phyloP scores from a whole-genome alignment of 164 flowering plant species.

The Stephania yunnanensis region DNA sequence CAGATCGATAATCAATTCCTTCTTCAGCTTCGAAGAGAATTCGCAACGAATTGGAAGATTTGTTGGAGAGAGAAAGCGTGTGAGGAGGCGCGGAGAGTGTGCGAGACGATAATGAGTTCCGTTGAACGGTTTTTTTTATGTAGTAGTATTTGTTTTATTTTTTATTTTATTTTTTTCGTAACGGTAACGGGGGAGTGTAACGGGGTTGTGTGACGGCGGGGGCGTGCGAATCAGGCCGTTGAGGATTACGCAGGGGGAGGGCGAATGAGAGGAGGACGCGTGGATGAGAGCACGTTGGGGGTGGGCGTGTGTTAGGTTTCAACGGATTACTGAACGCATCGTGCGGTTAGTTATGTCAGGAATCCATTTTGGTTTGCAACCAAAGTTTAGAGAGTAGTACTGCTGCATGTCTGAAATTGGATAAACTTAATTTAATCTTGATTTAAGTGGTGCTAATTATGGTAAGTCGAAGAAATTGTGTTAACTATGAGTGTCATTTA shows the following conservation, averaged over 20 bases:
- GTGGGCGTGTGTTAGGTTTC: constrained; percentile 1
- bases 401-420: too few relatives aligned
- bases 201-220: constrained; percentile 25
- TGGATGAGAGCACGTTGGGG: neutral
- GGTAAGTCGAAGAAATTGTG: too few relatives aligned
- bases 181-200: constrained; percentile 2
- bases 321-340: constrained; percentile 10
- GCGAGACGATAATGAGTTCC: neutral
- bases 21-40: neutral
- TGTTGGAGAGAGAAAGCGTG: neutral
- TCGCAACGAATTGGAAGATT: neutral
- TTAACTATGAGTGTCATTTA: too few relatives aligned
- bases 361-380: neutral
- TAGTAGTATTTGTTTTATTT: neutral
- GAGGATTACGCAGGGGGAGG: neutral
- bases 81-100: constrained; percentile 12
- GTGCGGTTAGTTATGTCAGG: constrained; percentile 4
- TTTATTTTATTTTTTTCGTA: neutral
- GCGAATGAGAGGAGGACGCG: neutral
- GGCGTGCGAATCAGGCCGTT: constrained; percentile 23
- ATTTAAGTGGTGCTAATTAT: too few relatives aligned
- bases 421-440: too few relatives aligned
- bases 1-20: neutral
- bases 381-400: neutral
- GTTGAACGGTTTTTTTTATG: constrained; percentile 19